phyloP scores from a whole-genome alignment of 163 green algal species.

The Dunaliella salina region DNA sequence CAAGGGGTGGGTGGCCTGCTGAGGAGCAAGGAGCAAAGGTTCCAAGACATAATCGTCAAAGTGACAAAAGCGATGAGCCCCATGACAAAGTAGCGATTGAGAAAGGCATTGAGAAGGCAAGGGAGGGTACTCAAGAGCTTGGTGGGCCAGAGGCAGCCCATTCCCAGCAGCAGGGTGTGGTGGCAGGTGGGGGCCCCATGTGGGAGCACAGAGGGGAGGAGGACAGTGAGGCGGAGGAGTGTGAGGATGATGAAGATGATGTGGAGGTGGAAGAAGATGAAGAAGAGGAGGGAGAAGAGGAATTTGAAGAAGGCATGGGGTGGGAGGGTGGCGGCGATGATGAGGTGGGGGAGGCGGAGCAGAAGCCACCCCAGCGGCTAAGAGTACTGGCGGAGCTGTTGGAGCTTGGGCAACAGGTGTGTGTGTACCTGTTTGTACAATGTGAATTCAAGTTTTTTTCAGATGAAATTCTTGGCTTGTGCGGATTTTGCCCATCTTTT shows the following conservation, averaged over 20 bases:
- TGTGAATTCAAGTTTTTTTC: too few relatives aligned
- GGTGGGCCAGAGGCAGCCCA: too few relatives aligned
- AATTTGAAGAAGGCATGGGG: neutral
- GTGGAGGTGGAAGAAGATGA: neutral
- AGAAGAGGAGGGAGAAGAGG: slow-evolving; percentile 5
- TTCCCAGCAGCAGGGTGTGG: neutral
- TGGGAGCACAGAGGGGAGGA: neutral
- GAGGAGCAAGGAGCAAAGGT: too few relatives aligned
- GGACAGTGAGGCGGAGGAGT: slow-evolving; percentile 5
- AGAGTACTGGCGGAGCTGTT: slow-evolving; percentile 44
- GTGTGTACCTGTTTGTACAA: neutral
- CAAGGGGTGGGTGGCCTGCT: too few relatives aligned
- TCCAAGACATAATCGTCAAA: too few relatives aligned
- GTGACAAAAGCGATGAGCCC: too few relatives aligned
- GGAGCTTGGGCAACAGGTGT: slow-evolving; percentile 18
- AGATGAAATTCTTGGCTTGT: too few relatives aligned
- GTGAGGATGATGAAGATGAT: neutral
- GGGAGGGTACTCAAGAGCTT: too few relatives aligned
- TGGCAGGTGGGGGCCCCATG: neutral
- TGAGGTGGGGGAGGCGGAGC: neutral
- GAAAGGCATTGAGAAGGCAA: too few relatives aligned
- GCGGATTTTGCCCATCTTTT: too few relatives aligned
- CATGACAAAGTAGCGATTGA: too few relatives aligned
- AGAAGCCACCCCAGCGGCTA: slow-evolving; percentile 4
- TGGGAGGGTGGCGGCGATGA: neutral